These are phyloP conservation scores for Cladosporium colombiae DNA, from an alignment of 2,329 filamentous ascomycete genomes.

Conservation along the genomic window DNA sequence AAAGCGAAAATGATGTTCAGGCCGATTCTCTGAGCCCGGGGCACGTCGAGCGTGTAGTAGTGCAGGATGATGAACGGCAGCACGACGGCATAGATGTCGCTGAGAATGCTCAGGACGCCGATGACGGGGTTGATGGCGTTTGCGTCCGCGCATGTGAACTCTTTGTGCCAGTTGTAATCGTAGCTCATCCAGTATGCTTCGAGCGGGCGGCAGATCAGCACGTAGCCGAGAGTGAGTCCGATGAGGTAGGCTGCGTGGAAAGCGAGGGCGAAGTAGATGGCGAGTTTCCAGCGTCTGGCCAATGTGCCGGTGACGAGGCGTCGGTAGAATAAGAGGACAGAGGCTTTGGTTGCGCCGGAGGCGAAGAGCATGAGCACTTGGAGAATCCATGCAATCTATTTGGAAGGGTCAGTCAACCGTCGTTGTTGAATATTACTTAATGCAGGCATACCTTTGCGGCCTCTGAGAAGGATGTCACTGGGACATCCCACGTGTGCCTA, in stretches of 20 bases:
- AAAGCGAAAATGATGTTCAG: conserved; percentile 30
- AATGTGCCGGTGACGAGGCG: conserved; percentile 28
- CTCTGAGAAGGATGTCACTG: conserved; percentile 18
- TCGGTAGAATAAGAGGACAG: conserved; percentile 32
- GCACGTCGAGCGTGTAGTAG: conserved; percentile 27
- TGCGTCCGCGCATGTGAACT: conserved; percentile 24
- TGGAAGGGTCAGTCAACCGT: not conserved
- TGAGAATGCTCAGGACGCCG: conserved; percentile 27
- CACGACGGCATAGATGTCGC: conserved; percentile 30
- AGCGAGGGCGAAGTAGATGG: conserved; percentile 26
- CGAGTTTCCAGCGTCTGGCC: conserved; percentile 26
- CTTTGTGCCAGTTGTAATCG: conserved; percentile 20
- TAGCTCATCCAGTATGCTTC: conserved; percentile 29
- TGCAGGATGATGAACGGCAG: conserved; percentile 30
- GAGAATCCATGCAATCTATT: conserved; percentile 25
- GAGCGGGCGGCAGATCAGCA: conserved; percentile 28
- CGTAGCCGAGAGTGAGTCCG: conserved; percentile 24
- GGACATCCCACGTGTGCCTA: conserved; percentile 32
- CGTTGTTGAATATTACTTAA: not conserved
- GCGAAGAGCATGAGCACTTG: conserved; percentile 30
- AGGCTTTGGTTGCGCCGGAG: conserved; percentile 30
- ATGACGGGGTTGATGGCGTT: conserved; percentile 20
- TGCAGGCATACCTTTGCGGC: conserved; percentile 27
- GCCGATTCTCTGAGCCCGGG: conserved; percentile 28
- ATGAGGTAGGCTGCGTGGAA: conserved; percentile 28